Conservation (phyloP, 805 yeast genomes). For the Wickerhamiella cacticola region DNA sequence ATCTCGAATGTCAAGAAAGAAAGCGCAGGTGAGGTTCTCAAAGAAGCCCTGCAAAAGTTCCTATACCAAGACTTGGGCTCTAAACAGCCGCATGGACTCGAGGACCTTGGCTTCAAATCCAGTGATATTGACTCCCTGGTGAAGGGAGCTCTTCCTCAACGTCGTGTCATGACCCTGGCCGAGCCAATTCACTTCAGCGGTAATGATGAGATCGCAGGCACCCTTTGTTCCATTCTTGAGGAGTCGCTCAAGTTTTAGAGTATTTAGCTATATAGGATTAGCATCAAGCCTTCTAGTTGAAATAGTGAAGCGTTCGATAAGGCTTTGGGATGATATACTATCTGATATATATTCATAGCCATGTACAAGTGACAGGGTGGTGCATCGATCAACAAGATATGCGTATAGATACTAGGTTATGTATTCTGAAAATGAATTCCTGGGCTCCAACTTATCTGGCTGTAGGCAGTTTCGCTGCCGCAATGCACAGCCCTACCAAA, state of each 20-base stretch:
- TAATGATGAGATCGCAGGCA: slow-evolving; percentile 12
- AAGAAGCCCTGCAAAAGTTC: slow-evolving; percentile 29
- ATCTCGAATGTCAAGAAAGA: slow-evolving; percentile 28
- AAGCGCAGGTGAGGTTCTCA: slow-evolving; percentile 31
- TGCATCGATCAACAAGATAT: no score
- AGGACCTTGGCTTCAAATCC: slow-evolving; percentile 28
- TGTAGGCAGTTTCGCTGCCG: no score
- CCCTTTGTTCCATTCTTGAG: slow-evolving; percentile 14
- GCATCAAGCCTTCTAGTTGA: slow-evolving; percentile 17
- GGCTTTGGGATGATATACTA: no score
- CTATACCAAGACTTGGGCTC: slow-evolving; percentile 26
- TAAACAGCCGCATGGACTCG: slow-evolving; percentile 31
- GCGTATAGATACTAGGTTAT: no score
- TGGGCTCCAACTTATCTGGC: no score
- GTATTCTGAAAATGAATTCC: no score
- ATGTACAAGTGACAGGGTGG: no score
- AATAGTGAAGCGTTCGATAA: no score
- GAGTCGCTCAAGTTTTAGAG: slow-evolving; percentile 8
- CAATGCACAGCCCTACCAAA: no score
- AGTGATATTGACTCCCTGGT: slow-evolving; percentile 30
- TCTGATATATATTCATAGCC: no score
- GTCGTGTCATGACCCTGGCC: slow-evolving; percentile 30
- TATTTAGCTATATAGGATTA: neutral
- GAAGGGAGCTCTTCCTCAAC: slow-evolving; percentile 32
- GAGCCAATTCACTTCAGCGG: slow-evolving; percentile 13